Evolutionary conservation across 148 eudicot species (phyloP), one percentile per base, ranked within the genome.

Genomic region (Vaccinium myrtillus): DNA sequence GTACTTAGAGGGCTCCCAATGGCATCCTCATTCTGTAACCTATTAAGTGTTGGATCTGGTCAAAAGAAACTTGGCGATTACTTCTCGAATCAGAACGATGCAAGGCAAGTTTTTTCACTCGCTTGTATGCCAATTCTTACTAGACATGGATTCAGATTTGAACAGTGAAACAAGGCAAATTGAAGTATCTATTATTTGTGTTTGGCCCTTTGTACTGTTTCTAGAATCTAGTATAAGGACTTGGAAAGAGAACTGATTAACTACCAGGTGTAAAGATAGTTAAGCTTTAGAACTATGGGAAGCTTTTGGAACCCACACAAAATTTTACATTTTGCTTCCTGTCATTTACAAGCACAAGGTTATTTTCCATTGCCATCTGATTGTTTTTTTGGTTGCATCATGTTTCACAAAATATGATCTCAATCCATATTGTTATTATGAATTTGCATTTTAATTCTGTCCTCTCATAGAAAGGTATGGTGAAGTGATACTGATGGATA

Each of bases 21-120:
- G 84, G 84, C 84, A 53, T n/a, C 70, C 19, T 36, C 79, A 73
- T 74, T 74, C 39, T 83, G 69, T 55, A 83, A 36, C 84, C 7
- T 39, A 19, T 74, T 49, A 43, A 25, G 15, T 6, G 2, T 23
- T 73, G 84, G 70, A 55, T 83, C 69, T 74, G 84, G 36, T 8
- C n/a, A 48, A 15, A 74, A 54, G 77, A 82, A 30, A 21, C 84
- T 82, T 19, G 7, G 4, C 18, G 23, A 71, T 25, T 54, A 25
- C 75, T 51, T n/a, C 51, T 49, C 13, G 23, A 82, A 73, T 67
- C 79, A 21, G 27, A n/a, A 23, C 6, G 36, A 58, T 56, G 27
- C 46, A 16, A 69, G 75, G 76, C 76, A 67, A 67, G 83, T 46
- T 43, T 23, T 46, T 43, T 23, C 74, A 13, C 51, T 78, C 21